Evolutionary conservation across 768 basidiomycete genomes (phyloP).

Genomic region (Fomitopsis serialis): DNA sequence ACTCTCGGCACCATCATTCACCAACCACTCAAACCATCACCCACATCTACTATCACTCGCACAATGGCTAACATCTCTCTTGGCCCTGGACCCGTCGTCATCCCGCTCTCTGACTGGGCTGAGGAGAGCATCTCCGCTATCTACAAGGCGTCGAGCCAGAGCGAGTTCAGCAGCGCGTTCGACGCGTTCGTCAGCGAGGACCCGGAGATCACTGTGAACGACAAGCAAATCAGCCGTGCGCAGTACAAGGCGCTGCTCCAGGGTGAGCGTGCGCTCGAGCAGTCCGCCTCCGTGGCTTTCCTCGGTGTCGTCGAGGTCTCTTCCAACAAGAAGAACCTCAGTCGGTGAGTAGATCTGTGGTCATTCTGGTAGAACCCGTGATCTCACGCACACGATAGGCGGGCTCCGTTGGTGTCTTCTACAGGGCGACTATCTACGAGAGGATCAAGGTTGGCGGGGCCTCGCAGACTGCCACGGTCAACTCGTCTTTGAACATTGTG

Average conservation of each 20-base stretch:
- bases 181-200: conserved; percentile 34
- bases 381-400: conserved; percentile 14
- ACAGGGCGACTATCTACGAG: conserved; percentile 17
- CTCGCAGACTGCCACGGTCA: conserved; percentile 17
- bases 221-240: conserved; percentile 30
- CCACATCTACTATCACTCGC: not conserved
- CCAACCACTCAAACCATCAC: not conserved
- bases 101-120: conserved; percentile 38
- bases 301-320: conserved; percentile 17
- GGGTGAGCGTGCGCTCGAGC: conserved; percentile 17
- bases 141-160: conserved; percentile 31
- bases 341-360: not conserved
- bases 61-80: not conserved
- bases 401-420: conserved; percentile 22
- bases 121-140: conserved; percentile 33
- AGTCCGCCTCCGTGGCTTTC: conserved; percentile 26
- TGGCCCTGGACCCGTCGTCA: conserved; percentile 23
- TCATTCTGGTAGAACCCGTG: not conserved
- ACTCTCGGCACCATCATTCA: not conserved
- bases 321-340: not conserved
- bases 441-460: conserved; percentile 15
- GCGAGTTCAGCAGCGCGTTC: conserved; percentile 33
- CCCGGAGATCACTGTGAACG: conserved; percentile 38
- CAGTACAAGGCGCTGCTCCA: conserved; percentile 36
- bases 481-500: conserved; percentile 18